phyloP scores from a whole-genome alignment of 352 stramenopile species.

The Phytophthora rubi region DNA sequence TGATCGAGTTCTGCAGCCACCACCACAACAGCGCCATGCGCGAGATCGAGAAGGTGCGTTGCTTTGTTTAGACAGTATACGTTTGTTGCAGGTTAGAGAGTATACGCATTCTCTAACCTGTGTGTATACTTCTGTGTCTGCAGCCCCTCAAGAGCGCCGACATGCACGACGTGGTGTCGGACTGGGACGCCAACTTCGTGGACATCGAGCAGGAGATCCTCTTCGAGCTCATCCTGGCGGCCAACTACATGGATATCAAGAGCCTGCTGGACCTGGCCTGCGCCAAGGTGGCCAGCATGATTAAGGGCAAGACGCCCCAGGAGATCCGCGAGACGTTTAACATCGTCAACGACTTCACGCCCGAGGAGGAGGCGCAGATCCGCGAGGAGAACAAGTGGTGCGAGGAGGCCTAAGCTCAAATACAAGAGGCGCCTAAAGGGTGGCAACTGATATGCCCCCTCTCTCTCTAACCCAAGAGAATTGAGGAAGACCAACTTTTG shows the following conservation, averaged over 20 bases:
- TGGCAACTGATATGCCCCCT: too few relatives aligned
- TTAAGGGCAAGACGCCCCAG: slow-evolving; percentile 73
- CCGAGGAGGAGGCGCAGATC: slow-evolving; percentile 69
- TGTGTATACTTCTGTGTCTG: not conserved
- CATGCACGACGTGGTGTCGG: slow-evolving; percentile 52
- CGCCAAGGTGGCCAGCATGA: slow-evolving; percentile 61
- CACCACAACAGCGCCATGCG: slow-evolving; percentile 61
- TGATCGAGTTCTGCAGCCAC: slow-evolving; percentile 67
- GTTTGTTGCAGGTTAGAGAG: not conserved
- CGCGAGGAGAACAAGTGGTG: slow-evolving; percentile 79
- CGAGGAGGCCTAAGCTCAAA: slow-evolving; percentile 42
- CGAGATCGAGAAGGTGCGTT: slow-evolving; percentile 55
- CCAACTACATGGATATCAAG: slow-evolving; percentile 82
- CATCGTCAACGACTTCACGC: slow-evolving; percentile 66
- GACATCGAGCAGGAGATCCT: slow-evolving; percentile 60
- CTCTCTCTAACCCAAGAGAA: not conserved
- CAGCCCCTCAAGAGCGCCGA: slow-evolving; percentile 55
- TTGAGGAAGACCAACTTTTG: slow-evolving; percentile 11
- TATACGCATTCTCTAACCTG: not conserved
- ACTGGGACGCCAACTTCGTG: slow-evolving; percentile 71
- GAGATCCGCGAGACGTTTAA: slow-evolving; percentile 67
- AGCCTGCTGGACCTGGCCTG: slow-evolving; percentile 62
- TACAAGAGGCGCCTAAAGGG: not conserved
- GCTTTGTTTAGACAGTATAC: not conserved
- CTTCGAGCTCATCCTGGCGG: slow-evolving; percentile 70